phyloP scores from a whole-genome alignment of 2,329 filamentous ascomycete genomes.

The Raffaelea arxii region DNA sequence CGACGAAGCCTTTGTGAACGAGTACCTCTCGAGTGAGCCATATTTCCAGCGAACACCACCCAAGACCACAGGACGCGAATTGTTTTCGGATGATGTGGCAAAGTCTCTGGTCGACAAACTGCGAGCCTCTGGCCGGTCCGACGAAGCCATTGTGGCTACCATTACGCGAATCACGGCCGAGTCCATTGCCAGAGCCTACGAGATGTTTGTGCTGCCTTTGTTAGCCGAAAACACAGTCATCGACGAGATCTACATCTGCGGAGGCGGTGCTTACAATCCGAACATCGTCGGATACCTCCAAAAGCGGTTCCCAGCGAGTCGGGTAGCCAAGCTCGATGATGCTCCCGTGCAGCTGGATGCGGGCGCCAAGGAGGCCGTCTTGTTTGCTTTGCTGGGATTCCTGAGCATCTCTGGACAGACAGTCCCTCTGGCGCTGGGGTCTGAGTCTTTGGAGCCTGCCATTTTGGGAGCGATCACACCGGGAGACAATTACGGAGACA shows the following conservation, averaged over 20 bases:
- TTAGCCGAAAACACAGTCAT: background rate
- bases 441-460: background rate
- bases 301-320: background rate
- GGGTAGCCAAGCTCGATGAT: background rate
- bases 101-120: background rate
- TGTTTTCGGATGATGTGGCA: slow-evolving; percentile 2
- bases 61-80: slow-evolving; percentile 2
- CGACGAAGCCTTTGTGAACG: background rate
- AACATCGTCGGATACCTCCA: slow-evolving; percentile 1
- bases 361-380: slow-evolving; percentile 2
- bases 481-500: slow-evolving; percentile 1
- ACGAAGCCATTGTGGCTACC: slow-evolving; percentile 1
- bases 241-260: slow-evolving; percentile 1
- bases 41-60: background rate
- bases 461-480: slow-evolving; percentile 1
- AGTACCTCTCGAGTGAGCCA: background rate
- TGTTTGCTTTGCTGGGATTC: slow-evolving; percentile 3
- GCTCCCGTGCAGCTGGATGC: background rate
- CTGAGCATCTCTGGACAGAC: background rate
- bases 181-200: slow-evolving; percentile 2
- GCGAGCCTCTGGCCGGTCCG: background rate
- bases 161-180: slow-evolving; percentile 3
- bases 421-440: background rate
- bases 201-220: background rate
- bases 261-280: slow-evolving; percentile 3